Base-by-base conservation (phyloP, 148 eudicot genomes). In the Rhododendron griersonianum region DNA sequence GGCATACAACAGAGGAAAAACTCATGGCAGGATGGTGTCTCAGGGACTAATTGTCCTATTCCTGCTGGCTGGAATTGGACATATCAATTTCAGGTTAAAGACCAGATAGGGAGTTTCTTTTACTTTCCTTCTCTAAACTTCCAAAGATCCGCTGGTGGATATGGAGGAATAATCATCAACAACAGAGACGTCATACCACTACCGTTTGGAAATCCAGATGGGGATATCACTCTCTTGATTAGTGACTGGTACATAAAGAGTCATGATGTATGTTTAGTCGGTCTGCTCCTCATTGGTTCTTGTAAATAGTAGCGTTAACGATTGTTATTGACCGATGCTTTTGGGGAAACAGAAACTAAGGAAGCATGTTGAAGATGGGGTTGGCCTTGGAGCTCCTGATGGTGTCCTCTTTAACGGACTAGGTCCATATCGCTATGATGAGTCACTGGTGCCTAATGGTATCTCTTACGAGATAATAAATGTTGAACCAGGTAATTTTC, bases 21-120 rank as follows among this genome's bases (percentile, higher is more conserved):
- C 86, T 90, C 99, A 30, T 97, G 99, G 99, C 99, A 97, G 89
- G 99, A 95, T 90, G 99, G 99, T 81, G 98, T 97, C 45, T 87
- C 90, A 7, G 99, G 98, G 74, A 97, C 99, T 67, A 97, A 97
- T 78, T 97, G 98, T 90, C 96, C 99, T 59, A 95, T 97, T 71
- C 98, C 98, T 86, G 91, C 96, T 88, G 98, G 98, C 85, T 97
- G 99, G 99, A 97, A 97, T 84, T 97, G 99, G 99, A 97, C 99
- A 15, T 97, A 97, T 85, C 86, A 92, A 73, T 97, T 97, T 91
- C 99, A 97, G 91, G 98, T 95, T 65, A 97, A 97, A 91, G 99
- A 97, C 81, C 99, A 97, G 89, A 94, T 97, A 41, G 99, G 99
- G 74, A 97, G 99, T 88, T 97, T 97, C 94, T 95, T 93, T 91